Evolutionary conservation across 2,329 filamentous ascomycete genomes (phyloP), one percentile per base, ranked within the genome.

Genomic region (Colletotrichum camelliae): DNA sequence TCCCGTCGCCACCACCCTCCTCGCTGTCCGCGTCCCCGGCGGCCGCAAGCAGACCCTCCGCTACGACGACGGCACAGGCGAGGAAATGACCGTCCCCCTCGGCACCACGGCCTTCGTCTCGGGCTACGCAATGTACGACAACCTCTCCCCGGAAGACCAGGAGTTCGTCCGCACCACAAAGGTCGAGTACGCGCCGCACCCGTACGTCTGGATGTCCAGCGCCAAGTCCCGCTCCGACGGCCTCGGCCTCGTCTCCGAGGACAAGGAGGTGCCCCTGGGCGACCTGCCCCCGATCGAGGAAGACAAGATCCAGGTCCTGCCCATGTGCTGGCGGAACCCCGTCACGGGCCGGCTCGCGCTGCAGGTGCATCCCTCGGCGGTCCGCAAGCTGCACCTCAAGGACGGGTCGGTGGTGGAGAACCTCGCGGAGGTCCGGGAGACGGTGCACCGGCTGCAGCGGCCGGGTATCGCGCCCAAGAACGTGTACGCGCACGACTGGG

Each of bases 181-280:
- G 74, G 89, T 95, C 61, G 93, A 96, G 84, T 96, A 96, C 81
- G 94, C 94, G 0, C 89, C 94, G 4, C 94, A 96, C 79, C 94
- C 94, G 7, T 96, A 96, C 83, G 91, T 96, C 77, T 96, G 94
- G 94, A 96, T 96, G 93, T 92, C 89, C 74, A 82, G 87, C 29
- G 93, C 94, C 61, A 91, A 90, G 79, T 93, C 93, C 52, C 91
- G 90, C 18, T 87, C 93, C 8, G 91, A 92, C 67, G 94, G 94
- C 0, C 89, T 96, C 0, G 94, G 94, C n/a, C 85, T 96, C 72
- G 86, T 93, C 31, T 93, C 92, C 1, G 91, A 95, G 74, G 89
- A 87, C 62, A 88, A 89, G 39, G 94, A 96, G 80, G 86, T 95
- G 1, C 82, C 91, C 0, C 67, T 87, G 1, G 84, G 85, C 4